Evolutionary conservation across 257 asterid species (phyloP).

Genomic region (Buddleja alternifolia): DNA sequence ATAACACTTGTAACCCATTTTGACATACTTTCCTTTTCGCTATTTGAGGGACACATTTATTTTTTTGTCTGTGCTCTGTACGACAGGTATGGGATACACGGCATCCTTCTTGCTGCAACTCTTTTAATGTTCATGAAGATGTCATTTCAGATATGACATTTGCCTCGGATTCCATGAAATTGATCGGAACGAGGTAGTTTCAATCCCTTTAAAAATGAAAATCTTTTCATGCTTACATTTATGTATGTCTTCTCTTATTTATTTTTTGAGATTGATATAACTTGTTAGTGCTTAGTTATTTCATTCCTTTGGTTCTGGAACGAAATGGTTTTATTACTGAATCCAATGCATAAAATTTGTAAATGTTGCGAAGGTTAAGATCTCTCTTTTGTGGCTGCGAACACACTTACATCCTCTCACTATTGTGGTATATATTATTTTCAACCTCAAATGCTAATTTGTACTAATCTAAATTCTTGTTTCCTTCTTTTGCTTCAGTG

Average conservation of each 20-base stretch:
- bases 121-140: conserved; percentile 77
- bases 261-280: no score
- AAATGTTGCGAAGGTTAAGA: background rate
- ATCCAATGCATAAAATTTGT: conserved; percentile 6
- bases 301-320: background rate
- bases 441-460: conserved; percentile 8
- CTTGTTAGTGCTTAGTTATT: background rate
- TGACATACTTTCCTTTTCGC: background rate
- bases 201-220: background rate
- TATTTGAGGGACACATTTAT: conserved; percentile 3
- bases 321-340: background rate
- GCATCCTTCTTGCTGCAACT: conserved; percentile 76
- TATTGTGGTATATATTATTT: conserved; percentile 2
- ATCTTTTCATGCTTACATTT: no score
- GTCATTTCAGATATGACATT: conserved; percentile 86
- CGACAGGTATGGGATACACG: conserved; percentile 90
- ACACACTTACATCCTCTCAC: background rate
- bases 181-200: conserved; percentile 76
- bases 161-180: conserved; percentile 77
- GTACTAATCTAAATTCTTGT: background rate
- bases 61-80: conserved; percentile 7
- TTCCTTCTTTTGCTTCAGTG: conserved; percentile 53
- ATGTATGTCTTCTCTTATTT: background rate
- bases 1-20: background rate
- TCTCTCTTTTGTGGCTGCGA: background rate